Percentiles rank a stretch among this genome's conserved stretches.
Conservation (phyloP, 2,329 filamentous ascomycete genomes). For the Hawksworthiomyces lignivorus region DNA sequence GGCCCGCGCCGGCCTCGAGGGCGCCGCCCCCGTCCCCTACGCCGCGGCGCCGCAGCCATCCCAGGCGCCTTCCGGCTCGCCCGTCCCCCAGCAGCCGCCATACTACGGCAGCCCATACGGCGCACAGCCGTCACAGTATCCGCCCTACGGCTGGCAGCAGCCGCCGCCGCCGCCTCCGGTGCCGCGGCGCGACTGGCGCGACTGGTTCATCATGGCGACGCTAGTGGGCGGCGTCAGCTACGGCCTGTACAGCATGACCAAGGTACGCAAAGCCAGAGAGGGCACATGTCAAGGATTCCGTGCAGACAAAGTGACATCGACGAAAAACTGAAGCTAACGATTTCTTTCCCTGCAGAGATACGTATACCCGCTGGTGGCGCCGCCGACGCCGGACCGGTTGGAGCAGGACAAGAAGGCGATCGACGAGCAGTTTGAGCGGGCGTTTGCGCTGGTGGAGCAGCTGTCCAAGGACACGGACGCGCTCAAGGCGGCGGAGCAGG, state of each 20-base stretch:
- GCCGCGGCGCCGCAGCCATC: conserved; percentile 19
- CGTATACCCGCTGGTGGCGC: conserved; percentile 80
- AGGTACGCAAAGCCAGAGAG: conserved; percentile 45
- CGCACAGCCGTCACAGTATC: conserved; percentile 40
- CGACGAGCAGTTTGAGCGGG: conserved; percentile 87
- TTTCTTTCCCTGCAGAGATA: conserved; percentile 78
- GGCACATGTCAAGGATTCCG: no score
- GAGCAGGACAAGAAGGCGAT: conserved; percentile 91
- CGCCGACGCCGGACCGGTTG: conserved; percentile 86
- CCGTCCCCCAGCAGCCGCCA: conserved; percentile 27
- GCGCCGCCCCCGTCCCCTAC: conserved; percentile 27
- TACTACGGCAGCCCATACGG: conserved; percentile 36
- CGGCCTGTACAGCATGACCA: conserved; percentile 78
- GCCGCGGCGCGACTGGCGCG: conserved; percentile 86
- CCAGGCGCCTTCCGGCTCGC: conserved; percentile 24
- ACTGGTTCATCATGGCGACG: conserved; percentile 99
- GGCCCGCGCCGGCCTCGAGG: conserved; percentile 60
- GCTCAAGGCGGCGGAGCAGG: conserved; percentile 79
- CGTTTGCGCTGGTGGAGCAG: conserved; percentile 87
- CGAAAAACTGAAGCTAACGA: no score
- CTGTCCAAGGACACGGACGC: conserved; percentile 81
- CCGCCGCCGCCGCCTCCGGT: conserved; percentile 43
- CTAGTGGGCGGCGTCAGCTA: conserved; percentile 86
- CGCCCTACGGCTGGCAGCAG: conserved; percentile 48
- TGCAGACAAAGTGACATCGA: no score